Evolutionary conservation across 345 rosid genomes (phyloP).

Genomic region (Carallia brachiata): DNA sequence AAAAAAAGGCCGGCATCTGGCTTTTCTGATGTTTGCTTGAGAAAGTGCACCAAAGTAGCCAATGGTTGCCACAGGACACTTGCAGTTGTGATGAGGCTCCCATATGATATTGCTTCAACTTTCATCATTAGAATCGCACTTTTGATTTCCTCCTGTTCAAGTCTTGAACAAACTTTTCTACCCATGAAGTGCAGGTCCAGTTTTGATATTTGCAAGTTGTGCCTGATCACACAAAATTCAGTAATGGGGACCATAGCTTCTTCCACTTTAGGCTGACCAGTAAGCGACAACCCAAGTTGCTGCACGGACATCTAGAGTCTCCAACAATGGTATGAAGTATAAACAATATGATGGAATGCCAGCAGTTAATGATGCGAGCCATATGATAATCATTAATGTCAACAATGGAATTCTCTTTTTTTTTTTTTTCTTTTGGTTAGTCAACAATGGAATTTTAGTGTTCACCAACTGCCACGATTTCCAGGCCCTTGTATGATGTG

Average conservation of each 20-base stretch:
- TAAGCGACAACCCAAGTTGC: background rate
- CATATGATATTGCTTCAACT: background rate
- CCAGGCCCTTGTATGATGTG: too few species aligned
- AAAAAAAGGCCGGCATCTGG: background rate
- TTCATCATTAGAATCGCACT: background rate
- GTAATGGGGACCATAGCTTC: background rate
- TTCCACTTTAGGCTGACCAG: background rate
- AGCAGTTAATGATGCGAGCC: too few species aligned
- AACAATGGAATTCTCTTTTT: too few species aligned
- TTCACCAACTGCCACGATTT: too few species aligned
- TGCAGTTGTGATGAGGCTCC: background rate
- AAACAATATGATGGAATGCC: too few species aligned
- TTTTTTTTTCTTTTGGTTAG: too few species aligned
- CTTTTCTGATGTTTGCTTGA: background rate
- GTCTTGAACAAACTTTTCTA: background rate
- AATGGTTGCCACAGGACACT: background rate
- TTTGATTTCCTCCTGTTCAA: background rate
- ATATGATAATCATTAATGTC: too few species aligned
- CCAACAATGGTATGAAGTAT: too few species aligned
- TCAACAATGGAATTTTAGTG: too few species aligned
- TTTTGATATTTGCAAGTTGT: background rate
- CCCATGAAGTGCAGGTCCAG: background rate
- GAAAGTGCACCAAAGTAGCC: background rate
- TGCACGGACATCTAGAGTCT: too few species aligned
- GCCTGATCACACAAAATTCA: background rate